Base-by-base conservation (phyloP, 768 basidiomycete species). In the Tulasnella sp. region DNA sequence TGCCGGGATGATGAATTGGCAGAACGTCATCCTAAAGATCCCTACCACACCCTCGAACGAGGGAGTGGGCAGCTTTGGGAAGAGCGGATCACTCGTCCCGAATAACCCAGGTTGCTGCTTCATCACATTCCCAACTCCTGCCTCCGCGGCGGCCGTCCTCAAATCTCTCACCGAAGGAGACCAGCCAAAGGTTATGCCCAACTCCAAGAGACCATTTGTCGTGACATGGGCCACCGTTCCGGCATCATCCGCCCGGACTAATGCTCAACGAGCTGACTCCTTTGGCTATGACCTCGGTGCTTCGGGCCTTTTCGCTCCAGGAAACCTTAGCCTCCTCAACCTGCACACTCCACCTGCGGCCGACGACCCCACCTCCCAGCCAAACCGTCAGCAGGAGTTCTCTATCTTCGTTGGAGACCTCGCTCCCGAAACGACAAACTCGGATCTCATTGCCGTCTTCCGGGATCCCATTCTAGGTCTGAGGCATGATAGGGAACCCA, bases 321-420 rank as follows among this genome's bases (percentile, higher is more conserved):
- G 75, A 9, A 23, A 51, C 55, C 75, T 76, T 37, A 76, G 29
- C 20, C 35, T 76, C 1, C 75, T 76, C 37, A 76, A 76, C 42
- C 35, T 51, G 5, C 80, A 18, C 74, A 73, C n/a, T 78, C 77
- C 26, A 78, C 80, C 48, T 72, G 77, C 35, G 46, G 48, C 39
- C 57, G 76, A 79, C n/a, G 75, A 76, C 23, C 23, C 2, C 69
- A 4, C 48, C 20, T 9, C n/a, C 9, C 74, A 71, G 20, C 32
- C 75, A 15, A 75, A 32, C 70, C 77, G 77, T 80, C 89, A 90
- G 46, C 94, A 91, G 83, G 96, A 97, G 85, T 96, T 92, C 83
- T 94, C 93, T 84, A 94, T 98, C 76, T 98, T 98, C 82, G 95
- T 97, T 3, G 95, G 95, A 67, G 95, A 98, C 84, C 88, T 98